Evolutionary conservation across 495 filamentous ascomycete genomes (phyloP).

Genomic region (Hyaloscypha bicolor): DNA sequence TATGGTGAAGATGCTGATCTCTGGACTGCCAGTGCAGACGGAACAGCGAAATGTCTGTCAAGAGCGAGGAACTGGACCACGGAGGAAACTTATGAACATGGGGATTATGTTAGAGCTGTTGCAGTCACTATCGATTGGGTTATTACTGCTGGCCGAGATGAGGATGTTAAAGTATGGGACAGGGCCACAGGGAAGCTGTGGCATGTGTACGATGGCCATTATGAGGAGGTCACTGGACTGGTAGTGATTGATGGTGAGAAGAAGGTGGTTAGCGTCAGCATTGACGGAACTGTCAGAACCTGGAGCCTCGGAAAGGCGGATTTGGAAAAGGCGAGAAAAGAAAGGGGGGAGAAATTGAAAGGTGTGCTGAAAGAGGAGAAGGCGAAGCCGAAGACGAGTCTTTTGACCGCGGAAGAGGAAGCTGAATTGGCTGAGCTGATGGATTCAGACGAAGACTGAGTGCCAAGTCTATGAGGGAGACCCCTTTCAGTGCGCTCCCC

Average conservation of each 20-base stretch:
- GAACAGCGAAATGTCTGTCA: slow-evolving; percentile 73
- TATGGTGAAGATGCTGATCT: slow-evolving; percentile 70
- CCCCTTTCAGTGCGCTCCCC: background rate
- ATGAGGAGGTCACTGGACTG: slow-evolving; percentile 86
- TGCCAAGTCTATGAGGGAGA: background rate
- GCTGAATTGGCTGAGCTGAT: slow-evolving; percentile 85
- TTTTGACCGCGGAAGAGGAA: slow-evolving; percentile 75
- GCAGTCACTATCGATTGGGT: slow-evolving; percentile 75
- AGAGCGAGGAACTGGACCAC: slow-evolving; percentile 64
- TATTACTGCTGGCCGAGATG: slow-evolving; percentile 88
- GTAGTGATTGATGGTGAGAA: slow-evolving; percentile 57
- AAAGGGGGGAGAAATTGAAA: slow-evolving; percentile 45
- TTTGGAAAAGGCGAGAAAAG: slow-evolving; percentile 58
- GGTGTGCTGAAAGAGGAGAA: slow-evolving; percentile 34
- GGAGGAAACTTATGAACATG: slow-evolving; percentile 74
- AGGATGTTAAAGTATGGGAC: slow-evolving; percentile 92
- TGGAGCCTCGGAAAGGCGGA: slow-evolving; percentile 73
- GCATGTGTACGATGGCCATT: slow-evolving; percentile 82
- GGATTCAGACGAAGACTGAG: slow-evolving; percentile 48
- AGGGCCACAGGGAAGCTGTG: slow-evolving; percentile 68
- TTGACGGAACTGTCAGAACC: slow-evolving; percentile 83
- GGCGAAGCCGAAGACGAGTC: slow-evolving; percentile 37
- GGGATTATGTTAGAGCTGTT: slow-evolving; percentile 87
- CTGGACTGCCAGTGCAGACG: slow-evolving; percentile 91
- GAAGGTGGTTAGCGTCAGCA: slow-evolving; percentile 75